Evolutionary conservation across 2,329 filamentous ascomycete species (phyloP).

Genomic region (Diaporthe ilicicola): DNA sequence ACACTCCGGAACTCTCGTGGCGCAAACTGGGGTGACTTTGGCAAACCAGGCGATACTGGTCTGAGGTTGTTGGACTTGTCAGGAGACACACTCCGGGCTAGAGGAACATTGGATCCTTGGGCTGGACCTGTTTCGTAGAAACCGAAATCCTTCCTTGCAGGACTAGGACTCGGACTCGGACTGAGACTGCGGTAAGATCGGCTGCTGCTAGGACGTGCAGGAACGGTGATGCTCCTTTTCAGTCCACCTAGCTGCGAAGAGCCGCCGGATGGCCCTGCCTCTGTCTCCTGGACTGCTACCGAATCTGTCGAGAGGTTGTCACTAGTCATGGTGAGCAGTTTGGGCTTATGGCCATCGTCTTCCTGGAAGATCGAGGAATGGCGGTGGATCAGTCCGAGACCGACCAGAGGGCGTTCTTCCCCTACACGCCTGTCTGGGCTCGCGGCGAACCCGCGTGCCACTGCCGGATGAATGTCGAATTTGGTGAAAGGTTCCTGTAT

Average conservation of each 20-base stretch:
- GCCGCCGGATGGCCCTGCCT: background rate
- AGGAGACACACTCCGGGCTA: constrained; percentile 3
- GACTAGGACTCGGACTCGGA: background rate
- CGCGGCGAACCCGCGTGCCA: constrained; percentile 32
- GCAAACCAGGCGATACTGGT: constrained; percentile 2
- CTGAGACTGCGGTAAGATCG: background rate
- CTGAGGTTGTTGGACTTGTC: background rate
- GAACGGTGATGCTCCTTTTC: background rate
- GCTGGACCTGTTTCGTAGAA: background rate
- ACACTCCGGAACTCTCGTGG: no score
- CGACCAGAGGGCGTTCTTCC: constrained; percentile 35
- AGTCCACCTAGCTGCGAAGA: constrained; percentile 11
- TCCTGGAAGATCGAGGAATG: constrained; percentile 41
- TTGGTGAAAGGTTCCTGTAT: constrained; percentile 26
- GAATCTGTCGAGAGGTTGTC: constrained; percentile 36
- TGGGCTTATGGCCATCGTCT: constrained; percentile 42
- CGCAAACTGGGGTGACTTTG: constrained; percentile 7
- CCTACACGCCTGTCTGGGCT: constrained; percentile 30
- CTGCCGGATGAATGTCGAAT: constrained; percentile 38
- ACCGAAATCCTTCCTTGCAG: background rate
- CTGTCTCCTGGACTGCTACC: constrained; percentile 31
- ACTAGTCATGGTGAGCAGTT: constrained; percentile 40
- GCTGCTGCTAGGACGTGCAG: background rate
- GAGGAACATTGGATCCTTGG: constrained; percentile 17
- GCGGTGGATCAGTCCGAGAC: constrained; percentile 40